These are phyloP conservation scores for Rubia peregrina DNA, from an alignment of 305 asterid species.

Conservation along the genomic window DNA sequence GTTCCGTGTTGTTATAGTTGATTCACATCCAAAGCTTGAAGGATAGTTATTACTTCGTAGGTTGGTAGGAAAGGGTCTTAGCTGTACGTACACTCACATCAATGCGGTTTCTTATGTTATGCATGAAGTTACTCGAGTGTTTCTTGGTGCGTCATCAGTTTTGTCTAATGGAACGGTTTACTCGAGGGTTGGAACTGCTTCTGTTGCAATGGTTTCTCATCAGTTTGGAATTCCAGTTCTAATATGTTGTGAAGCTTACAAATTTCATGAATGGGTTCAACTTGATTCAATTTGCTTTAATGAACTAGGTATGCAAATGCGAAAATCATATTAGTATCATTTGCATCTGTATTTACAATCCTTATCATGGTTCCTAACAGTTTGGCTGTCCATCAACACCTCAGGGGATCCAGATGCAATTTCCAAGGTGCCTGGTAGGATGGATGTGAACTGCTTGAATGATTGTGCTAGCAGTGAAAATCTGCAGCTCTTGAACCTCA, in stretches of 20 bases:
- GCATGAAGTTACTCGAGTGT: constrained; percentile 91
- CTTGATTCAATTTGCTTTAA: constrained; percentile 90
- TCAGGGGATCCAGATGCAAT: constrained; percentile 77
- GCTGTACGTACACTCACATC: constrained; percentile 86
- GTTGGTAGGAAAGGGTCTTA: constrained; percentile 77
- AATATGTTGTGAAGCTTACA: constrained; percentile 94
- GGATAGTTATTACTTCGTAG: constrained; percentile 72
- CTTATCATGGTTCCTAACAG: constrained; percentile 23
- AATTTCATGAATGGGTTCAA: constrained; percentile 94
- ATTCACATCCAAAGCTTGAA: constrained; percentile 92
- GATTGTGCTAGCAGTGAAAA: constrained; percentile 61
- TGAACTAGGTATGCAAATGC: constrained; percentile 63
- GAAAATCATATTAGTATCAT: not conserved
- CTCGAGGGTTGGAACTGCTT: constrained; percentile 95
- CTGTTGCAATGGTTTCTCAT: constrained; percentile 97
- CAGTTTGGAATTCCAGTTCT: constrained; percentile 78
- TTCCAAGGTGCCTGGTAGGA: constrained; percentile 61
- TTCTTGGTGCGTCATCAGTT: constrained; percentile 91
- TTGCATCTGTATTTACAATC: constrained; percentile 2
- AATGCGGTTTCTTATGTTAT: constrained; percentile 89
- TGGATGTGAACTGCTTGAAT: constrained; percentile 46
- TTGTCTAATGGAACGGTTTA: constrained; percentile 90
- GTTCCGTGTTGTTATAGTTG: constrained; percentile 85
- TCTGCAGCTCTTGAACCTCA: constrained; percentile 66
- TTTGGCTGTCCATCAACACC: constrained; percentile 18